Evolutionary conservation across 176 grass and related monocot genomes (phyloP).

Genomic region (Paspalum notatum): DNA sequence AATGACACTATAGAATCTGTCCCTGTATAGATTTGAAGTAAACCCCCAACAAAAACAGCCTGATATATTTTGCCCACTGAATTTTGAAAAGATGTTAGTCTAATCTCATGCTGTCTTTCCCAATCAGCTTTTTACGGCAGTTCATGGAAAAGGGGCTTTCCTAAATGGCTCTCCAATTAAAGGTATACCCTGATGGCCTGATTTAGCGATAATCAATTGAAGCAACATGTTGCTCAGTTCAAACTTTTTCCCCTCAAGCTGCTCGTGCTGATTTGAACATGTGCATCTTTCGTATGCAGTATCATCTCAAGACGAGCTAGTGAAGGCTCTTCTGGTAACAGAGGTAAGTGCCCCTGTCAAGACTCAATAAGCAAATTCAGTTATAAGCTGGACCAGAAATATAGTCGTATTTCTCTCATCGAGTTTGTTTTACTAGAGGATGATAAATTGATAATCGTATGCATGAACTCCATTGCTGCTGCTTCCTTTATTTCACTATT

Average conservation of each 20-base stretch:
- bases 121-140: conserved; percentile 74
- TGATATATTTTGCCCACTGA: conserved; percentile 19
- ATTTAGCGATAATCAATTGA: neutral
- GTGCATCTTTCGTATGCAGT: conserved; percentile 50
- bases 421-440: neutral
- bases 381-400: neutral
- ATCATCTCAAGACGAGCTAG: conserved; percentile 85
- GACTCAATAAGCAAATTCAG: neutral
- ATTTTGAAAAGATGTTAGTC: neutral
- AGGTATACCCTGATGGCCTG: conserved; percentile 53
- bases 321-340: conserved; percentile 97
- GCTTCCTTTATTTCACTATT: conserved; percentile 3
- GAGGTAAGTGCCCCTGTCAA: conserved; percentile 53
- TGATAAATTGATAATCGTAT: conserved; percentile 17
- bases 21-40: neutral
- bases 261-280: neutral
- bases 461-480: conserved; percentile 12
- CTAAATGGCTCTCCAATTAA: conserved; percentile 88
- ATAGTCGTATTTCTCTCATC: neutral
- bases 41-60: neutral
- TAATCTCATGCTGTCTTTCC: conserved; percentile 25
- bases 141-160: conserved; percentile 89
- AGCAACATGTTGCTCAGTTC: neutral
- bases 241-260: neutral
- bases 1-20: neutral